Percentiles rank a stretch among this genome's conserved stretches.
These are phyloP conservation scores for Monoraphidium neglectum DNA, from an alignment of 139 green algal species.

Conservation along the genomic window DNA sequence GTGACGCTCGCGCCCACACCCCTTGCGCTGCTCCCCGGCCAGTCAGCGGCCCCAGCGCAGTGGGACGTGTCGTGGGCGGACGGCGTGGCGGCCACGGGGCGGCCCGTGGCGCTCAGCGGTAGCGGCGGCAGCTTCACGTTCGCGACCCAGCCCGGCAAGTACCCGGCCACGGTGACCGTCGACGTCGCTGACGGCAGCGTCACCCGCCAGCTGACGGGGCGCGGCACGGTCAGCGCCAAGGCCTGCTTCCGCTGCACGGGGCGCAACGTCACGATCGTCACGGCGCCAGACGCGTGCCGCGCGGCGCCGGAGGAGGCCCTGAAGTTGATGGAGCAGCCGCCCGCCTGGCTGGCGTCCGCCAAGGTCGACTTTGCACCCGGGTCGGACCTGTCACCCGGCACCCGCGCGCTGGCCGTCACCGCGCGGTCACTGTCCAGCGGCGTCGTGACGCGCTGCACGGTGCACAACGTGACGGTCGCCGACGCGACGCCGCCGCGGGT, in stretches of 20 bases:
- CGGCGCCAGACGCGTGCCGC: neutral
- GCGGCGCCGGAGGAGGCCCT: neutral
- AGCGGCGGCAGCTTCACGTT: slow-evolving; percentile 15
- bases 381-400: neutral
- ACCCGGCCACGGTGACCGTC: neutral
- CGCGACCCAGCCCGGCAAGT: slow-evolving; percentile 5
- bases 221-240: neutral
- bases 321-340: neutral
- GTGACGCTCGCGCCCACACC: slow-evolving; percentile 3
- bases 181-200: neutral
- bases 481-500: slow-evolving; percentile 1
- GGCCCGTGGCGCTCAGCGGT: too few relatives aligned
- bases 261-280: neutral
- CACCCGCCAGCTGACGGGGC: neutral
- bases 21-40: neutral
- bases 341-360: neutral
- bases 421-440: neutral
- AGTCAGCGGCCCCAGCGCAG: neutral
- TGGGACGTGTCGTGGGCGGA: slow-evolving; percentile 7
- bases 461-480: neutral
- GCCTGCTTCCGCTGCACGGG: neutral
- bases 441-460: neutral
- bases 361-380: too few relatives aligned
- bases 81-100: too few relatives aligned
- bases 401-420: neutral